Conservation (phyloP, 495 filamentous ascomycete genomes). For the Aspergillus mulundensis region DNA sequence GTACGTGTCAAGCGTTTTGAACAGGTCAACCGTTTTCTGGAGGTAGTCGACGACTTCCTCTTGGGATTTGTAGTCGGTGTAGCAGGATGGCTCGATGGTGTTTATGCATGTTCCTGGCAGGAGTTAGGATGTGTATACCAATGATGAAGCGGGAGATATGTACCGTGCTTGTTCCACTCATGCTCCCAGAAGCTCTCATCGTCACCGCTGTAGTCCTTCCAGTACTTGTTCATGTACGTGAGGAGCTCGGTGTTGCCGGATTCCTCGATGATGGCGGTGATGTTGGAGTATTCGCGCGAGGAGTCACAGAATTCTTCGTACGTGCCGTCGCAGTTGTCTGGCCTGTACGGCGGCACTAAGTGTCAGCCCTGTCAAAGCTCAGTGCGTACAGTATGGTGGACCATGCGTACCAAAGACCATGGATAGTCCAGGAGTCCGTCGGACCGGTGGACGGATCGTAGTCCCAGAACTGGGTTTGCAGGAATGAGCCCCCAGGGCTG, state of each 20-base stretch:
- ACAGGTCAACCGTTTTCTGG: constrained; percentile 53
- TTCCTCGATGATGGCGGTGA: constrained; percentile 56
- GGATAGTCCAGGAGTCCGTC: constrained; percentile 74
- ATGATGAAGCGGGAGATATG: not conserved
- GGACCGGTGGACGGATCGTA: constrained; percentile 59
- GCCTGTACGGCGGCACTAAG: constrained; percentile 38
- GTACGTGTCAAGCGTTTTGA: constrained; percentile 61
- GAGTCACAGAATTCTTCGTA: constrained; percentile 66
- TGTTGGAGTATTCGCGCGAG: constrained; percentile 60
- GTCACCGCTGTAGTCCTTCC: constrained; percentile 39
- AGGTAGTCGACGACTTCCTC: constrained; percentile 59
- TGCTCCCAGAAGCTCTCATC: constrained; percentile 72
- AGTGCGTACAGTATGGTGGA: not conserved
- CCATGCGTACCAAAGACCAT: constrained; percentile 61
- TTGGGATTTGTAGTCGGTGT: constrained; percentile 55
- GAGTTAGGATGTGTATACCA: not conserved
- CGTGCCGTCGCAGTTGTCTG: constrained; percentile 74
- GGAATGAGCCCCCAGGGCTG: constrained; percentile 64
- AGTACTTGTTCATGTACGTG: constrained; percentile 68
- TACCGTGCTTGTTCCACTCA: constrained; percentile 76
- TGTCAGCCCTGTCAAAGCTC: not conserved
- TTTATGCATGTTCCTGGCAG: constrained; percentile 46
- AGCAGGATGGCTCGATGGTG: constrained; percentile 68
- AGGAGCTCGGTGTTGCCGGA: constrained; percentile 57
- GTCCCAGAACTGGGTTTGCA: constrained; percentile 85